A percentile compares a stretch with the other conserved stretches of the same genome.
Conservation (phyloP, 352 stramenopile species). For the Pythium phragmitis region DNA sequence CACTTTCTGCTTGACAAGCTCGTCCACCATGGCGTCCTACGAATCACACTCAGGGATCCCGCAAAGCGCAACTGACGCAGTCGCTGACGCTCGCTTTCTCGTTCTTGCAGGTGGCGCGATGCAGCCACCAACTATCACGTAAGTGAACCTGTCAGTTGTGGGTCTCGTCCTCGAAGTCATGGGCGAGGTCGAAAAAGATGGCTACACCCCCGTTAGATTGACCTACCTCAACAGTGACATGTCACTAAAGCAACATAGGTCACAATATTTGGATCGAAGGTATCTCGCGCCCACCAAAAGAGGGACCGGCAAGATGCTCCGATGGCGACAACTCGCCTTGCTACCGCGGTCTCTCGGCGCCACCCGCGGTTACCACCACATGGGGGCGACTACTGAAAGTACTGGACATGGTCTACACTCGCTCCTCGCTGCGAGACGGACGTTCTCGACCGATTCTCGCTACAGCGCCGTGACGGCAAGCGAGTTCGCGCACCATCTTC, state of each 20-base stretch:
- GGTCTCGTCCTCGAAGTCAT: constrained; percentile 11
- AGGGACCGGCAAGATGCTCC: background rate
- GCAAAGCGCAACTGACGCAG: background rate
- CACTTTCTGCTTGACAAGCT: constrained; percentile 77
- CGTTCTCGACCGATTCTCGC: background rate
- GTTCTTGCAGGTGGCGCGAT: background rate
- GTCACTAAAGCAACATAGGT: constrained; percentile 11
- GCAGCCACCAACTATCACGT: background rate
- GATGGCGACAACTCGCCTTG: constrained; percentile 4
- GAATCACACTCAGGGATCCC: background rate
- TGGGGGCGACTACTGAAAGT: background rate
- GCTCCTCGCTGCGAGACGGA: too few species aligned
- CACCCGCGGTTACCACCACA: background rate
- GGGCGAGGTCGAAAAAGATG: constrained; percentile 8
- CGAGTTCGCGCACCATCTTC: constrained; percentile 5
- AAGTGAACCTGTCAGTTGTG: constrained; percentile 6
- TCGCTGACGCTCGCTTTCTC: background rate
- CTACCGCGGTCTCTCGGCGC: background rate
- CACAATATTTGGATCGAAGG: background rate
- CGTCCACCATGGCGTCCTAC: constrained; percentile 32
- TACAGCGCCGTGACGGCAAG: constrained; percentile 1
- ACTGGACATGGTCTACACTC: background rate
- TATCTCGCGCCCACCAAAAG: background rate
- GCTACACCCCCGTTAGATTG: constrained; percentile 12
- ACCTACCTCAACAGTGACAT: constrained; percentile 7